Percentiles rank a stretch among this genome's conserved stretches.
phyloP scores from a whole-genome alignment of 106 monocot genomes.

The Allium cepa region DNA sequence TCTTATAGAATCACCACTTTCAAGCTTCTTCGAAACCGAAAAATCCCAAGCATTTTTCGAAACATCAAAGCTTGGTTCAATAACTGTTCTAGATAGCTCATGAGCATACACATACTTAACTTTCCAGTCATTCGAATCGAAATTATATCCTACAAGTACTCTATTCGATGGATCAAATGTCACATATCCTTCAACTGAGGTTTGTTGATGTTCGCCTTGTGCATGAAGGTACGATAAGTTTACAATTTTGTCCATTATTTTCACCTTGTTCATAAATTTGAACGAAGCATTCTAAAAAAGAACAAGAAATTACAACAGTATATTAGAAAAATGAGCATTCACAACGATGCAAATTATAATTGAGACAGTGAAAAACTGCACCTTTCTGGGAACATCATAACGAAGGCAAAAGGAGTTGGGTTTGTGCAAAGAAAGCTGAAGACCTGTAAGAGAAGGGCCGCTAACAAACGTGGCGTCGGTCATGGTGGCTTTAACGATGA shows the following conservation, averaged over 20 bases:
- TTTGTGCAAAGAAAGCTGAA: slow-evolving; percentile 10
- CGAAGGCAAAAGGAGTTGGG: slow-evolving; percentile 12
- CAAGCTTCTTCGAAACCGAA: slow-evolving; percentile 26
- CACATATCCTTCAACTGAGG: slow-evolving; percentile 32
- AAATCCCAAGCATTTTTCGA: slow-evolving; percentile 45
- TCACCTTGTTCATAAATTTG: slow-evolving; percentile 58
- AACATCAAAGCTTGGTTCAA: slow-evolving; percentile 56
- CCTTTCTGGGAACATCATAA: slow-evolving; percentile 6
- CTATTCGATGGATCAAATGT: slow-evolving; percentile 38
- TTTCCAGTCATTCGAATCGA: slow-evolving; percentile 24
- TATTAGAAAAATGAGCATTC: too few relatives aligned
- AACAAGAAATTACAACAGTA: neutral
- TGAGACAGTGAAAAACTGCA: neutral
- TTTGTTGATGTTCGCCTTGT: slow-evolving; percentile 10
- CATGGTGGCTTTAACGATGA: slow-evolving; percentile 9
- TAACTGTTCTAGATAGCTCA: slow-evolving; percentile 19
- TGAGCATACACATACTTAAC: slow-evolving; percentile 45
- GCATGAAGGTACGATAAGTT: slow-evolving; percentile 46
- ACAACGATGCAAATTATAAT: too few relatives aligned
- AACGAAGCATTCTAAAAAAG: neutral
- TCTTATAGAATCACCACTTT: slow-evolving; percentile 24
- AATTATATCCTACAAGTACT: slow-evolving; percentile 23
- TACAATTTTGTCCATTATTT: slow-evolving; percentile 25
- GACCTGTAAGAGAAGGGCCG: slow-evolving; percentile 9
- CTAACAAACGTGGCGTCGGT: slow-evolving; percentile 9